A percentile compares a stretch with the other conserved stretches of the same genome.
Evolutionary conservation across 768 basidiomycete genomes (phyloP).

Genomic region (Brasilioporus rufonigricans): DNA sequence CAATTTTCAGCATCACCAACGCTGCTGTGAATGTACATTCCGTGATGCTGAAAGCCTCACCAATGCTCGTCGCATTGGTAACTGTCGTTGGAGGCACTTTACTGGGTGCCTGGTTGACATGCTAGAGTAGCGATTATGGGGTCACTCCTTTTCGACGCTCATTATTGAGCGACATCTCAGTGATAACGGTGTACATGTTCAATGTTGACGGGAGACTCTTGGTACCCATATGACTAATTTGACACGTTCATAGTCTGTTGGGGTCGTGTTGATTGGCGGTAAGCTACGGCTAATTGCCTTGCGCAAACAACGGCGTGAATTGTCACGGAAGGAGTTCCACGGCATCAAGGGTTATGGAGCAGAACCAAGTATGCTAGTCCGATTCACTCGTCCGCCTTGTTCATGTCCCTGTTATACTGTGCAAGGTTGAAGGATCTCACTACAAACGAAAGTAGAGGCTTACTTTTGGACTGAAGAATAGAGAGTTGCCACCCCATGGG

Average conservation of each 20-base stretch:
- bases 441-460: constrained; percentile 19
- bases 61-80: constrained; percentile 29
- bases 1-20: constrained; percentile 13
- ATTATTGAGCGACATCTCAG: not conserved
- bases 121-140: constrained; percentile 16
- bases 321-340: not conserved
- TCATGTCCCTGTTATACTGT: constrained; percentile 68
- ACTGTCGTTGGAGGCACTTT: constrained; percentile 32
- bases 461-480: constrained; percentile 80
- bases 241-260: not conserved
- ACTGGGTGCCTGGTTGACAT: constrained; percentile 40
- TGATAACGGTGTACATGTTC: not conserved
- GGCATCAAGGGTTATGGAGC: not conserved
- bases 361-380: not conserved
- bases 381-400: constrained; percentile 26
- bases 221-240: not conserved
- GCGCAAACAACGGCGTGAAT: not conserved
- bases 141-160: not conserved
- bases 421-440: constrained; percentile 2
- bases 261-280: not conserved
- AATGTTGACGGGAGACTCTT: not conserved
- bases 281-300: not conserved
- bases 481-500: constrained; percentile 82
- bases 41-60: constrained; percentile 16
- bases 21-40: constrained; percentile 14